Percentiles rank a stretch among this genome's conserved stretches.
Evolutionary conservation across 805 yeast genomes (phyloP).

Genomic region (Candida quercuum): DNA sequence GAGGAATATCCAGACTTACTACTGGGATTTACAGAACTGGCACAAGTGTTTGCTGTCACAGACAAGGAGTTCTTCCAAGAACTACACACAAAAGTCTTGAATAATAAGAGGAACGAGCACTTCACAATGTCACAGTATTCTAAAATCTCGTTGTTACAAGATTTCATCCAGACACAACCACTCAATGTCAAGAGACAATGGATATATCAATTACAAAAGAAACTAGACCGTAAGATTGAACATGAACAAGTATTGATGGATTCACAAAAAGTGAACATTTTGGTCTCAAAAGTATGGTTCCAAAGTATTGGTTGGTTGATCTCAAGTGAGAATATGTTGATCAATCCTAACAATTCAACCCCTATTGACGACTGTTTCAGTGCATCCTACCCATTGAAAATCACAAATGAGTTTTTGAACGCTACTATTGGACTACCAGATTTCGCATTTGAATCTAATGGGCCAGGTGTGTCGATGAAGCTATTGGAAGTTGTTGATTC

Average conservation of each 20-base stretch:
- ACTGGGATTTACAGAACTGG: conserved; percentile 19
- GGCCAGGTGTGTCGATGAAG: conserved; percentile 21
- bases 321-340: conserved; percentile 15
- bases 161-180: conserved; percentile 14
- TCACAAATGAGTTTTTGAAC: conserved; percentile 16
- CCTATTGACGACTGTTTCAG: conserved; percentile 16
- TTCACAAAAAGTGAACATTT: conserved; percentile 20
- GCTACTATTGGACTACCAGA: conserved; percentile 15
- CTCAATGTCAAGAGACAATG: conserved; percentile 16
- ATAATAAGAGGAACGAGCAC: conserved; percentile 3
- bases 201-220: conserved; percentile 17
- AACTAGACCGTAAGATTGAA: conserved; percentile 12
- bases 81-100: conserved; percentile 14
- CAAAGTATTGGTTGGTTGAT: conserved; percentile 22
- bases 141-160: conserved; percentile 10
- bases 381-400: conserved; percentile 17
- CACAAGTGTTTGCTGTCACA: conserved; percentile 19
- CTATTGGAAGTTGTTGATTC: conserved; percentile 21
- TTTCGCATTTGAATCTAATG: conserved; percentile 21
- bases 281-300: conserved; percentile 20
- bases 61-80: conserved; percentile 20
- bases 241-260: conserved; percentile 9
- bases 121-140: conserved; percentile 3
- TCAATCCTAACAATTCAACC: conserved; percentile 9
- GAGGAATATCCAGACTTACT: conserved; percentile 22